Evolutionary conservation across 1,284 basidiomycete species (phyloP), one percentile per base, ranked within the genome.

Genomic region (Tilletia setariae): DNA sequence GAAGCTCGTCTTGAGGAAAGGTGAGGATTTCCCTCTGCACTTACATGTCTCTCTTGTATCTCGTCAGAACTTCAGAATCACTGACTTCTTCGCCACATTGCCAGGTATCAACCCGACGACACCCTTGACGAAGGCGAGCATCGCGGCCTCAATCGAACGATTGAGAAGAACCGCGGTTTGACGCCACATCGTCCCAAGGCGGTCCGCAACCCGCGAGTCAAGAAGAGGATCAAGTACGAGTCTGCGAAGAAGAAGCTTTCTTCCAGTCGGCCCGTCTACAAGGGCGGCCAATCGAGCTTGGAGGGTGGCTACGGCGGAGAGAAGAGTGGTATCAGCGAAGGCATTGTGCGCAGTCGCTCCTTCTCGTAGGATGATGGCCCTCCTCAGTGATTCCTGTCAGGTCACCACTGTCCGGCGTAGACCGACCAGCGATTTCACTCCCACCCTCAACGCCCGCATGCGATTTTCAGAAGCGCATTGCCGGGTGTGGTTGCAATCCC

Each of bases 151-250:
- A 76, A 76, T 44, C 75, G 80, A 46, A 71, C 73, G 62, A 82
- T 82, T 68, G 79, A 78, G 66, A 82, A 78, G 76, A 82, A 82
- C 75, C 72, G 75, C 59, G 80, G 80, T 35, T 72, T 82, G 35
- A 77, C 78, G 30, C 78, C 76, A 2, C 70, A 73, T 63, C 73
- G 79, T n/a, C 71, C 76, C 44, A 80, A 80, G 74, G 69, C 68
- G 23, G 74, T 76, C 40, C 75, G 80, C 69, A 82, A 82, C 67
- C 79, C 80, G 19, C 76, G 80, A 67, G 79, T 82, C 67, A 82
- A 81, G 79, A 79, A 81, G 70, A 69, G 80, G 25, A 68, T 74
- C 73, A 77, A 75, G 70, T 82, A 76, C 75, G 80, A 82, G 30
- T 68, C 76, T 67, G 80, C 80, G 53, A 76, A 79, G 68, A 82